Evolutionary conservation across 345 rosid species (phyloP).

Genomic region (Salix brachista): DNA sequence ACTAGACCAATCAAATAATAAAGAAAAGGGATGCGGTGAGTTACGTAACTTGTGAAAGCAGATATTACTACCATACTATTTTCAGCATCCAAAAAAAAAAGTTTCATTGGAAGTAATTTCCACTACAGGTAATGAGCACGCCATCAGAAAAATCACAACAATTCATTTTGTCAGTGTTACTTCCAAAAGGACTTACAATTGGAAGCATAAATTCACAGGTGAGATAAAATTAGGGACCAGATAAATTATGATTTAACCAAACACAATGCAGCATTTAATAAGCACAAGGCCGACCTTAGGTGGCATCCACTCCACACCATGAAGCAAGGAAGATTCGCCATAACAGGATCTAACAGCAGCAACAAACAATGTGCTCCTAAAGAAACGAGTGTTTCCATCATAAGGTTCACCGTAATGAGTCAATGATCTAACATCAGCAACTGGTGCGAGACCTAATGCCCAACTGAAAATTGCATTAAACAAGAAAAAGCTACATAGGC

Average conservation of each 20-base stretch:
- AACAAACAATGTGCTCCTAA: constrained; percentile 79
- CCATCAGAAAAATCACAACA: background rate
- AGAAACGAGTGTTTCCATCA: constrained; percentile 93
- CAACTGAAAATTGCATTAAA: constrained; percentile 16
- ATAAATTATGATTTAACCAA: background rate
- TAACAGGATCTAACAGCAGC: constrained; percentile 95
- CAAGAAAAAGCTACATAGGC: constrained; percentile 3
- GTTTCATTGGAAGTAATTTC: constrained; percentile 3
- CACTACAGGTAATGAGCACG: constrained; percentile 2
- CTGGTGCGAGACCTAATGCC: constrained; percentile 63
- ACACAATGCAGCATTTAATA: constrained; percentile 1
- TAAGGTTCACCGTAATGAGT: constrained; percentile 99
- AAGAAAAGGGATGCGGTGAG: background rate
- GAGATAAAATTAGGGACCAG: background rate
- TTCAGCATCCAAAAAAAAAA: constrained; percentile 7
- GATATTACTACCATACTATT: constrained; percentile 2
- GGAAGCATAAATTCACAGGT: constrained; percentile 8
- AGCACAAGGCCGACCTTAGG: constrained; percentile 55
- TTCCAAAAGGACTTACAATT: background rate
- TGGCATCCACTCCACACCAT: constrained; percentile 99
- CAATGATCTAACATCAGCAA: constrained; percentile 89
- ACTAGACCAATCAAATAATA: constrained; percentile 12
- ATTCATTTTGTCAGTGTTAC: too few species aligned
- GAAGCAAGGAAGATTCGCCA: constrained; percentile 90
- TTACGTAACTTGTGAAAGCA: constrained; percentile 7